phyloP scores from a whole-genome alignment of 1,284 basidiomycete species.

The Acaromyces ingoldii region DNA sequence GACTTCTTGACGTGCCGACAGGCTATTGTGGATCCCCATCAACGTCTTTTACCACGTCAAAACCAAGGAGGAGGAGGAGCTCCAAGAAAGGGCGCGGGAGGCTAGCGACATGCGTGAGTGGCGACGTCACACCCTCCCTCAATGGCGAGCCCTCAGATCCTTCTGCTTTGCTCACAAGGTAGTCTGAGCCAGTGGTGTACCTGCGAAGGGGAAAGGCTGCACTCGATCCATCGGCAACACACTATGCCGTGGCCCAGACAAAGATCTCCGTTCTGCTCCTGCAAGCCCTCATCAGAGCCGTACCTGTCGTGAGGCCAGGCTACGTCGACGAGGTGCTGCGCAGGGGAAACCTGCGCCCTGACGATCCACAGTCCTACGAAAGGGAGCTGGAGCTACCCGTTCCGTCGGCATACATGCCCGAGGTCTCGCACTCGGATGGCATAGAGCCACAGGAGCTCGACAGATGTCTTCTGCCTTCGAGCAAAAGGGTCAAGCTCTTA shows the following conservation, averaged over 20 bases:
- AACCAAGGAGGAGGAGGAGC: neutral
- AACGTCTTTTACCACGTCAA: neutral
- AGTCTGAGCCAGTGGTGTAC: too few relatives aligned
- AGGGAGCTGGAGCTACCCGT: constrained; percentile 18
- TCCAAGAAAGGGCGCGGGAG: too few relatives aligned
- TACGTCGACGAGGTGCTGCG: constrained; percentile 27
- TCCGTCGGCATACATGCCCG: constrained; percentile 15
- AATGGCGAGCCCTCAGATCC: too few relatives aligned
- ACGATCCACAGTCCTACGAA: constrained; percentile 23
- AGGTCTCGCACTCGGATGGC: constrained; percentile 17
- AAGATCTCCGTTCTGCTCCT: constrained; percentile 26
- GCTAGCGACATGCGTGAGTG: too few relatives aligned
- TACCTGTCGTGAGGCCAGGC: constrained; percentile 20
- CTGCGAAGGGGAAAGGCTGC: too few relatives aligned
- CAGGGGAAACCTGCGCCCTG: constrained; percentile 16
- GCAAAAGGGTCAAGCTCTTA: constrained; percentile 23
- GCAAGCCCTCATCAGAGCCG: constrained; percentile 17
- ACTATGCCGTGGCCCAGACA: constrained; percentile 7
- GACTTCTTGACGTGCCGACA: neutral
- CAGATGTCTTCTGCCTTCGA: constrained; percentile 11
- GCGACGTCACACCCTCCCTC: too few relatives aligned
- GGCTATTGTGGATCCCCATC: neutral
- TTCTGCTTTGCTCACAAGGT: too few relatives aligned
- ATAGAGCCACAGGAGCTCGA: constrained; percentile 16
- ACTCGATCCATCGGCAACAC: too few relatives aligned